A percentile compares a stretch with the other conserved stretches of the same genome.
phyloP scores from a whole-genome alignment of 2,329 filamentous ascomycete genomes.

The Dactylellina leptospora region DNA sequence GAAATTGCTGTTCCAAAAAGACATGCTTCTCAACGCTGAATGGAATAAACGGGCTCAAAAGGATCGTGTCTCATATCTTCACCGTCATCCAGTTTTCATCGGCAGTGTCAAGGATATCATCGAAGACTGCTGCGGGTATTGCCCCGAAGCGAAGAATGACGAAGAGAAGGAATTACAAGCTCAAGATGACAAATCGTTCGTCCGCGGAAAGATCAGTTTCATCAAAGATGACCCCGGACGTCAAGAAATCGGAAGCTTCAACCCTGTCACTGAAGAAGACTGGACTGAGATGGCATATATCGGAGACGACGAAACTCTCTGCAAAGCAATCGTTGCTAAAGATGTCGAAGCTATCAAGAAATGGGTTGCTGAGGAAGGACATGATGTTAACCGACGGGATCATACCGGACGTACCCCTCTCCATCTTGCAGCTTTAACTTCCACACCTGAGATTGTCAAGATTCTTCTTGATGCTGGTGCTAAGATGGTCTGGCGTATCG shows the following conservation, averaged over 20 bases:
- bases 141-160: conserved; percentile 73
- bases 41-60: conserved; percentile 76
- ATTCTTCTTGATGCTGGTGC: conserved; percentile 76
- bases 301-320: conserved; percentile 78
- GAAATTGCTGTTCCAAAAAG: conserved; percentile 81
- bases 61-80: conserved; percentile 74
- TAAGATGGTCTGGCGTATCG: conserved; percentile 76
- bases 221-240: conserved; percentile 82
- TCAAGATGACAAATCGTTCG: conserved; percentile 75
- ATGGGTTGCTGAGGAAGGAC: conserved; percentile 74
- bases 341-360: conserved; percentile 75
- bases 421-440: conserved; percentile 78
- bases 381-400: conserved; percentile 77
- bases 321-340: conserved; percentile 79
- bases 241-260: conserved; percentile 70
- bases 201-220: conserved; percentile 77
- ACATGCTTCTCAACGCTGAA: conserved; percentile 82
- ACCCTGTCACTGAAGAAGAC: conserved; percentile 49
- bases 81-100: conserved; percentile 84
- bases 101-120: conserved; percentile 78
- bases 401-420: conserved; percentile 81
- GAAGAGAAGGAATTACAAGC: conserved; percentile 77
- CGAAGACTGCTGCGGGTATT: conserved; percentile 81
- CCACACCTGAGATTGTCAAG: conserved; percentile 72
- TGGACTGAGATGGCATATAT: conserved; percentile 78